phyloP scores from a whole-genome alignment of 352 stramenopile genomes.

The Phytopythium kandeliae region DNA sequence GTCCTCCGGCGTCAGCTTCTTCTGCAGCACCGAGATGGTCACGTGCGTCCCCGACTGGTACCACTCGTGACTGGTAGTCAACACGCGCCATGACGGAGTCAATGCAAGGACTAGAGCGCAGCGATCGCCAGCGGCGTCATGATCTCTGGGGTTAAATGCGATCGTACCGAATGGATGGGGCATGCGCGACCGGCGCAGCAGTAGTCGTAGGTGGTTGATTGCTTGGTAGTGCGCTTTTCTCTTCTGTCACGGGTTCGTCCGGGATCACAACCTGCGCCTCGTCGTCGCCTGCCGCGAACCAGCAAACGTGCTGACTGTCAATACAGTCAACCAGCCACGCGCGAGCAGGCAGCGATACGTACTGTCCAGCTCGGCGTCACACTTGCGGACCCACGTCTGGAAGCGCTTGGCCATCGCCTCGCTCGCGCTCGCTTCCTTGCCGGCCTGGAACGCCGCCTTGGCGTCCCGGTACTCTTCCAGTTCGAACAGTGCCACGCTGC shows the following conservation, averaged over 20 bases:
- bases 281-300: slow-evolving; percentile 13
- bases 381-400: slow-evolving; percentile 87
- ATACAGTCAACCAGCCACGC: no score
- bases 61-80: slow-evolving; percentile 68
- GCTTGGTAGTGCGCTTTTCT: neutral
- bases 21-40: slow-evolving; percentile 80
- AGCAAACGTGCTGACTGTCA: no score
- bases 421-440: slow-evolving; percentile 30
- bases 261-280: slow-evolving; percentile 21
- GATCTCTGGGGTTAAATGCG: no score
- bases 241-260: slow-evolving; percentile 10
- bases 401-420: slow-evolving; percentile 47
- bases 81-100: neutral
- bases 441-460: slow-evolving; percentile 52
- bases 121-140: no score
- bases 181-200: slow-evolving; percentile 9
- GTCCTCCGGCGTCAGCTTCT: slow-evolving; percentile 65
- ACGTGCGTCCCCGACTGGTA: slow-evolving; percentile 82
- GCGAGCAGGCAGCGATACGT: no score
- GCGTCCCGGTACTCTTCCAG: slow-evolving; percentile 63
- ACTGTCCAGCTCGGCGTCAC: slow-evolving; percentile 77
- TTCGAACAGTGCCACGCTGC: slow-evolving; percentile 75
- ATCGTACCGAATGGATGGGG: slow-evolving; percentile 26
- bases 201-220: slow-evolving; percentile 18
- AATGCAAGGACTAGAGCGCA: neutral